Conservation (phyloP, 331 rosid species). For the Spiraea crenata region DNA sequence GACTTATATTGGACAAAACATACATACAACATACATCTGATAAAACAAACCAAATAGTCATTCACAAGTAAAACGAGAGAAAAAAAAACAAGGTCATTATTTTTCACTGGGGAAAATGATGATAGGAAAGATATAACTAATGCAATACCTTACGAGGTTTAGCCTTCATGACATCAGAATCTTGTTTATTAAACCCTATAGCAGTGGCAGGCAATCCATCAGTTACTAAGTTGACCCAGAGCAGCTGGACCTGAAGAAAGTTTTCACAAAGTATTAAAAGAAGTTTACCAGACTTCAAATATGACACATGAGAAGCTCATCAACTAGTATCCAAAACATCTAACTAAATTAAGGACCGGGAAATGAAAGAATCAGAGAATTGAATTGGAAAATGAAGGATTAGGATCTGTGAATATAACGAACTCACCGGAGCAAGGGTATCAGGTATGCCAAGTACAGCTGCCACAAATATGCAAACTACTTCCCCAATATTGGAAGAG, state of each 20-base stretch:
- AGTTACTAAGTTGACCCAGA: slow-evolving; percentile 98
- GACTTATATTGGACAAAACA: neutral
- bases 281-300: neutral
- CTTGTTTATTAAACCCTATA: slow-evolving; percentile 95
- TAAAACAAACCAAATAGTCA: neutral
- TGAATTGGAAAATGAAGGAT: slow-evolving; percentile 8
- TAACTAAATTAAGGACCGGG: neutral
- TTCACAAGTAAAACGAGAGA: neutral
- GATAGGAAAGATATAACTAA: neutral
- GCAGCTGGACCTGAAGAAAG: slow-evolving; percentile 81
- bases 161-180: slow-evolving; percentile 94
- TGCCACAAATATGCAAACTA: slow-evolving; percentile 97
- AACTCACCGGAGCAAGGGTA: slow-evolving; percentile 95
- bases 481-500: slow-evolving; percentile 99
- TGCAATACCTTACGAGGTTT: slow-evolving; percentile 86
- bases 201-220: slow-evolving; percentile 99
- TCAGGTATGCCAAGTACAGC: slow-evolving; percentile 99
- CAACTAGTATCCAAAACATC: neutral
- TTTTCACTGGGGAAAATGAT: neutral
- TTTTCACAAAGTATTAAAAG: slow-evolving; percentile 8
- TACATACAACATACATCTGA: neutral
- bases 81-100: neutral
- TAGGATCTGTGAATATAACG: neutral
- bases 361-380: neutral
- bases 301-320: neutral